A percentile compares a stretch with the other conserved stretches of the same genome.
These are phyloP conservation scores for Kluyveromyces dobzhanskii DNA, from an alignment of 805 yeast genomes.

Conservation along the genomic window DNA sequence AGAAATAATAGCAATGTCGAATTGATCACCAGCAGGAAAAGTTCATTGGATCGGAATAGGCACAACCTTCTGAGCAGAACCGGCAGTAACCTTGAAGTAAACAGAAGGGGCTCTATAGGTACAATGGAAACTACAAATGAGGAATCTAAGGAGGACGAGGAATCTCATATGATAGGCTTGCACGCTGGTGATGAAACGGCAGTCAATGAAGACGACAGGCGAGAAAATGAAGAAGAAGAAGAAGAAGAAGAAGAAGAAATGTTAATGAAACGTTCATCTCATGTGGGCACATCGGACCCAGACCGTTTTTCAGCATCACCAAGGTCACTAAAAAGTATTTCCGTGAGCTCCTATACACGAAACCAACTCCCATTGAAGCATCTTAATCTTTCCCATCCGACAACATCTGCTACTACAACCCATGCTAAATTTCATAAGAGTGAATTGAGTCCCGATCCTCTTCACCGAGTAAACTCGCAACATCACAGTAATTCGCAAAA, in stretches of 20 bases:
- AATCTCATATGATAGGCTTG: not conserved
- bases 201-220: not conserved
- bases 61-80: not conserved
- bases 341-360: conserved; percentile 18
- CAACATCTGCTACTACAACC: conserved; percentile 25
- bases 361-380: conserved; percentile 20
- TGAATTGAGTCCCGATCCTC: conserved; percentile 1
- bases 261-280: conserved; percentile 8
- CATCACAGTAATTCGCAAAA: conserved; percentile 9
- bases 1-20: conserved; percentile 6
- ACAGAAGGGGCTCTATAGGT: conserved; percentile 7
- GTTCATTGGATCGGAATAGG: conserved; percentile 1
- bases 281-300: not conserved
- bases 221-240: not conserved
- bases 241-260: conserved; percentile 19
- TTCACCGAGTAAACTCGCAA: conserved; percentile 2
- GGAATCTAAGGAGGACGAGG: conserved; percentile 9
- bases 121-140: conserved; percentile 5
- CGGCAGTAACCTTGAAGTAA: not conserved
- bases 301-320: conserved; percentile 18
- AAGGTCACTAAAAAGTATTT: conserved; percentile 21
- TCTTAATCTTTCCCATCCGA: conserved; percentile 25
- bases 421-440: conserved; percentile 27
- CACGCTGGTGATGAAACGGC: not conserved
- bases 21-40: conserved; percentile 3